A percentile compares a stretch with the other conserved stretches of the same genome.
These are phyloP conservation scores for Acacia pycnantha DNA, from an alignment of 331 rosid genomes.

Conservation along the genomic window DNA sequence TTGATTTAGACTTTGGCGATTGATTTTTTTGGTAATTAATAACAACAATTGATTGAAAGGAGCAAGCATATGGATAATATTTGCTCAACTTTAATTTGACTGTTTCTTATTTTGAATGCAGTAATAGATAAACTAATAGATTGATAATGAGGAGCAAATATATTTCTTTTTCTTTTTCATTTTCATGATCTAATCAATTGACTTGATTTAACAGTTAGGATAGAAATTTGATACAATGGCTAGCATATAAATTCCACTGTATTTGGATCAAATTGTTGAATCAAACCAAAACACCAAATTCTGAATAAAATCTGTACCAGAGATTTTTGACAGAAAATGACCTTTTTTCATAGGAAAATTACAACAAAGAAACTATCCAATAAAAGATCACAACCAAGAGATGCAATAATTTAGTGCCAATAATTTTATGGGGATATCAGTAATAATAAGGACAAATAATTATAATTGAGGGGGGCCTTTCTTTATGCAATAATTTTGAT, in stretches of 20 bases:
- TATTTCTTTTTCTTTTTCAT: neutral
- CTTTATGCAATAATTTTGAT: slow-evolving; percentile 39
- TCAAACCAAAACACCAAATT: neutral
- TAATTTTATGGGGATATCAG: neutral
- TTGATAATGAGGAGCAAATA: neutral
- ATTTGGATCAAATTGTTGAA: neutral
- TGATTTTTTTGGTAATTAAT: neutral
- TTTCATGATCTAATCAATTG: neutral
- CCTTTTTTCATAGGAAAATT: neutral
- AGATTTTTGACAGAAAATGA: neutral
- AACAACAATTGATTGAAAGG: too few relatives aligned
- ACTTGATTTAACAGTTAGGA: neutral
- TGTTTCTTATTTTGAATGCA: too few relatives aligned
- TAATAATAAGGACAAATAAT: slow-evolving; percentile 27
- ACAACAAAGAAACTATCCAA: neutral
- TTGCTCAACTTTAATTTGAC: too few relatives aligned
- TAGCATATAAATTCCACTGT: neutral
- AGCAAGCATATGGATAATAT: too few relatives aligned
- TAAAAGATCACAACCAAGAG: neutral
- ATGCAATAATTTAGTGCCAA: neutral
- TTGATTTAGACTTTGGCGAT: neutral
- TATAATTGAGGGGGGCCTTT: slow-evolving; percentile 39
- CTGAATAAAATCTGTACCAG: neutral
- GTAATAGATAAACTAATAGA: too few relatives aligned
- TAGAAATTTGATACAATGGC: neutral